Conservation (phyloP, 2,329 filamentous ascomycete species). For the Fusarium sulawesiense region DNA sequence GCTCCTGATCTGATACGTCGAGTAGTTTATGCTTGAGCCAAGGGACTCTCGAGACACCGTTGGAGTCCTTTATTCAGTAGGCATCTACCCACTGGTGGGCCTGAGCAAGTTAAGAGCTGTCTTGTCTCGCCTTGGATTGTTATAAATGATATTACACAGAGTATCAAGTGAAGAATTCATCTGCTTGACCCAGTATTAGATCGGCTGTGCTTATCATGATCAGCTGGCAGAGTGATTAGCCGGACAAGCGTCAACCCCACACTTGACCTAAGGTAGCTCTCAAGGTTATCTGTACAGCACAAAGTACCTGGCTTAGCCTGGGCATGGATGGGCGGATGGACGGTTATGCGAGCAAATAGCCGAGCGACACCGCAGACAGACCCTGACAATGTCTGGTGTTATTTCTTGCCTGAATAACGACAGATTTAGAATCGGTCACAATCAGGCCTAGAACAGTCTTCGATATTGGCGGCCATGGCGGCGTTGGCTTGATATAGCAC, state of each 20-base stretch:
- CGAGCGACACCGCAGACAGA: conserved; percentile 27
- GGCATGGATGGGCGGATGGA: background rate
- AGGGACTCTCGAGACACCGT: background rate
- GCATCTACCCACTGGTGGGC: background rate
- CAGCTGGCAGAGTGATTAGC: conserved; percentile 36
- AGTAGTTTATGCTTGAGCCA: background rate
- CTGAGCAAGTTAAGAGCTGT: background rate
- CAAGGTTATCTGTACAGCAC: conserved; percentile 13
- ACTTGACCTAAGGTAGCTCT: conserved; percentile 28
- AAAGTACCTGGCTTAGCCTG: background rate
- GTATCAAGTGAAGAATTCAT: conserved; percentile 12
- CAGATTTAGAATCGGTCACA: background rate
- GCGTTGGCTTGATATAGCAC: conserved; percentile 13
- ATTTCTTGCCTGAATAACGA: conserved; percentile 5
- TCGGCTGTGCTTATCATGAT: conserved; percentile 41
- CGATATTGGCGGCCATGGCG: conserved; percentile 8
- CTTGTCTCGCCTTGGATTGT: background rate
- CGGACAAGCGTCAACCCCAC: conserved; percentile 36
- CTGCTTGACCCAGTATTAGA: conserved; percentile 11
- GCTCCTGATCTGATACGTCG: conserved; percentile 1
- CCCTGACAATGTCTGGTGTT: conserved; percentile 7
- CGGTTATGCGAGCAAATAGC: conserved; percentile 24
- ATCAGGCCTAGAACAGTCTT: conserved; percentile 20
- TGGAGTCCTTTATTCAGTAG: background rate
- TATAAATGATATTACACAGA: conserved; percentile 10